Evolutionary conservation across 1,139 yeast species (phyloP).

Genomic region (Yamadazyma triangularis): DNA sequence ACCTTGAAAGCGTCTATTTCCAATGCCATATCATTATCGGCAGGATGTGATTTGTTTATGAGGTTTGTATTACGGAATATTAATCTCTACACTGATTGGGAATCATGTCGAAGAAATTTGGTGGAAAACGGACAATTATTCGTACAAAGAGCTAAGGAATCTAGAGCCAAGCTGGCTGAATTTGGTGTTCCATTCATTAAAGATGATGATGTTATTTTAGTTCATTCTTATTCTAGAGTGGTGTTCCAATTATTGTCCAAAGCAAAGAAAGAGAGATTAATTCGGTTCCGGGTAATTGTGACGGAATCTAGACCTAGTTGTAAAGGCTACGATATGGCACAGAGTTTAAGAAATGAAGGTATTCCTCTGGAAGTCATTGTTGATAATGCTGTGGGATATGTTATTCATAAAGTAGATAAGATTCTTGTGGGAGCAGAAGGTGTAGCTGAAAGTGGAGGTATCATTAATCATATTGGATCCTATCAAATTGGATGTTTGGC

Average conservation of each 20-base stretch:
- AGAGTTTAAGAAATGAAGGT: conserved; percentile 61
- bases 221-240: conserved; percentile 91
- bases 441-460: conserved; percentile 98
- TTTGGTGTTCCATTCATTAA: conserved; percentile 85
- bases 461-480: conserved; percentile 92
- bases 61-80: conserved; percentile 88
- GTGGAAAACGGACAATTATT: conserved; percentile 93
- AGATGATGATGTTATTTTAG: conserved; percentile 87
- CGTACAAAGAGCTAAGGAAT: conserved; percentile 86
- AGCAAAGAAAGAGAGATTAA: conserved; percentile 66
- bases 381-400: conserved; percentile 92
- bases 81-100: conserved; percentile 91
- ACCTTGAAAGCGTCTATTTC: conserved; percentile 74
- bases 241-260: conserved; percentile 70
- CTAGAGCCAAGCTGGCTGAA: conserved; percentile 83
- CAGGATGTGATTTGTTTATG: conserved; percentile 97
- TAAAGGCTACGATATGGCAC: conserved; percentile 76
- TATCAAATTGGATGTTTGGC: conserved; percentile 95
- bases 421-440: conserved; percentile 98
- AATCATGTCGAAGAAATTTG: conserved; percentile 81
- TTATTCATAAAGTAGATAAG: conserved; percentile 87
- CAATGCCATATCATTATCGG: conserved; percentile 88
- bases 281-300: conserved; percentile 84
- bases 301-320: conserved; percentile 90
- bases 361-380: conserved; percentile 91